phyloP scores from a whole-genome alignment of 169 alveolate genomes.

The Eimeria necatrix region DNA sequence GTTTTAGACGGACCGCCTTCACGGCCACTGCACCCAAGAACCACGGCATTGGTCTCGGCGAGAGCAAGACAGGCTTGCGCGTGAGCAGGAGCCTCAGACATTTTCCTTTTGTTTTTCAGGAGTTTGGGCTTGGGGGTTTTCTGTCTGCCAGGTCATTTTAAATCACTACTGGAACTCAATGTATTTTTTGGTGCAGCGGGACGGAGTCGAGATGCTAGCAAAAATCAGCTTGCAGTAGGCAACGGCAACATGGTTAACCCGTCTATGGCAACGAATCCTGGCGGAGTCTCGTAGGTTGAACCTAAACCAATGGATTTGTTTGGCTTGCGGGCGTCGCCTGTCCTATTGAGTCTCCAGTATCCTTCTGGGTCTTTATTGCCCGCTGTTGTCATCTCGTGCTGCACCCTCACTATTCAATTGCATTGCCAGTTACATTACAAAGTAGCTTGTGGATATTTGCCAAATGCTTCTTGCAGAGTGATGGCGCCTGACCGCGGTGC shows the following conservation, averaged over 20 bases:
- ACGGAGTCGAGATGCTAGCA: conserved; percentile 76
- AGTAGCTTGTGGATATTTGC: not conserved
- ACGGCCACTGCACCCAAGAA: conserved; percentile 72
- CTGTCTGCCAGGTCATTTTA: not conserved
- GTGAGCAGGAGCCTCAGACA: not conserved
- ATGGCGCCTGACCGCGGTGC: conserved; percentile 73
- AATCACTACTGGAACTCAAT: not conserved
- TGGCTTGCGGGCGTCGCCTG: not conserved
- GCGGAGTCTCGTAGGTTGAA: conserved; percentile 78
- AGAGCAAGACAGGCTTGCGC: conserved; percentile 73
- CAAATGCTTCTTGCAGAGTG: not conserved
- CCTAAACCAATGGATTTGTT: not conserved
- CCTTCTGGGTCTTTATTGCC: not conserved
- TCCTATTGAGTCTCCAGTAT: not conserved
- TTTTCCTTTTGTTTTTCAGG: not conserved
- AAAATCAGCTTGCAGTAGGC: conserved; percentile 42
- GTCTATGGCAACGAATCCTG: conserved; percentile 82
- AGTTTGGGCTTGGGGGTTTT: not conserved
- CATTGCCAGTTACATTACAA: not conserved
- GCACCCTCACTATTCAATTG: not conserved
- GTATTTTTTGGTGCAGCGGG: conserved; percentile 65
- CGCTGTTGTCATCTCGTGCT: not conserved
- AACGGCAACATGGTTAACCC: conserved; percentile 79
- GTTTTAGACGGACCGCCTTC: conserved; percentile 68
- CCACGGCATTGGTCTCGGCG: conserved; percentile 70